Evolutionary conservation across 306 rosid species (phyloP).

Genomic region (Trichosanthes cucumerina): DNA sequence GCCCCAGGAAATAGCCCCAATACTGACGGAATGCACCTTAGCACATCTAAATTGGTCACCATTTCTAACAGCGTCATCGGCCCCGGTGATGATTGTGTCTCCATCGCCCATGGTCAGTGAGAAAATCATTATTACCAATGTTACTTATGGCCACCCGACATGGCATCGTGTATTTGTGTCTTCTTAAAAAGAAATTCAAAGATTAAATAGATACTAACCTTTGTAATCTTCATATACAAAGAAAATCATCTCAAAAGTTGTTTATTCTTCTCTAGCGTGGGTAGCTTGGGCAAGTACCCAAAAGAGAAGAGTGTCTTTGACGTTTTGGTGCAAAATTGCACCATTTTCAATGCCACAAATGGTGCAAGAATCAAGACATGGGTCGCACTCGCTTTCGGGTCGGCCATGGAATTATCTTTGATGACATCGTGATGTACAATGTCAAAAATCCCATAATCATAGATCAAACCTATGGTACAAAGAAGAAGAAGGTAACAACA

Average conservation of each 20-base stretch:
- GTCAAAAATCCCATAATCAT: constrained; percentile 50
- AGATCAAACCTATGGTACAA: constrained; percentile 49
- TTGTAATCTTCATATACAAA: too few species aligned
- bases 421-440: constrained; percentile 30
- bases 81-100: constrained; percentile 76
- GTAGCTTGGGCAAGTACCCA: constrained; percentile 47
- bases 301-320: constrained; percentile 29
- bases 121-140: constrained; percentile 13
- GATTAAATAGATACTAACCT: background rate
- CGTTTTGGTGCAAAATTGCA: constrained; percentile 38
- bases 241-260: background rate
- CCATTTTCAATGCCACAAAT: constrained; percentile 38
- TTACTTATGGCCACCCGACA: constrained; percentile 72
- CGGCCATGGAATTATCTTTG: constrained; percentile 33
- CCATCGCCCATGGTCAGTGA: constrained; percentile 34
- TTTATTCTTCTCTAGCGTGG: background rate
- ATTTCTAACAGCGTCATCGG: constrained; percentile 26
- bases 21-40: constrained; percentile 62
- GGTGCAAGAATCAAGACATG: constrained; percentile 75
- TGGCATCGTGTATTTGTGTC: constrained; percentile 32
- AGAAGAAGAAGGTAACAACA: background rate
- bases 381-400: constrained; percentile 14
- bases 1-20: constrained; percentile 56
- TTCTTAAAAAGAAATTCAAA: background rate
- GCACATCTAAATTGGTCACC: constrained; percentile 18